A percentile compares a stretch with the other conserved stretches of the same genome.
These are phyloP conservation scores for Colletotrichum lindemuthianum DNA, from an alignment of 2,329 filamentous ascomycete genomes.

Conservation along the genomic window DNA sequence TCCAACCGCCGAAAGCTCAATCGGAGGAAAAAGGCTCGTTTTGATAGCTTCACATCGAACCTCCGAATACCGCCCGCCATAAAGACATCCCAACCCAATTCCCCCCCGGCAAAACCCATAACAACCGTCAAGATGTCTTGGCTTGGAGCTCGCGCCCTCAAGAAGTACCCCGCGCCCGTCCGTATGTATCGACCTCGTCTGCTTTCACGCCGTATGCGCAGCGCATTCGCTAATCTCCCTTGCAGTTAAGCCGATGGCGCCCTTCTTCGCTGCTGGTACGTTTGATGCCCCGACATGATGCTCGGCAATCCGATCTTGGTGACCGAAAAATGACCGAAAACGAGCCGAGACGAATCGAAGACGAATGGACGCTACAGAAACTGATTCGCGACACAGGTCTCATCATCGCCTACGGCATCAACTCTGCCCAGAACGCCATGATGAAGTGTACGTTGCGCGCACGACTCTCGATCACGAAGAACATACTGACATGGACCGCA, in stretches of 20 bases:
- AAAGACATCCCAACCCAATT: slow-evolving; percentile 45
- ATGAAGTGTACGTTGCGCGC: slow-evolving; percentile 71
- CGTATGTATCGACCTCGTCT: slow-evolving; percentile 66
- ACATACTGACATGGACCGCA: slow-evolving; percentile 41
- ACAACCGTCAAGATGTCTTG: slow-evolving; percentile 74
- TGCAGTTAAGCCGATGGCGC: slow-evolving; percentile 87
- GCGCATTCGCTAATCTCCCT: slow-evolving; percentile 34
- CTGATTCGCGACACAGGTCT: slow-evolving; percentile 64
- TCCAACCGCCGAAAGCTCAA: slow-evolving; percentile 43
- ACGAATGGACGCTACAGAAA: slow-evolving; percentile 4
- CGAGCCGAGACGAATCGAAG: neutral
- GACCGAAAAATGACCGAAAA: neutral
- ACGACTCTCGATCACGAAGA: slow-evolving; percentile 15
- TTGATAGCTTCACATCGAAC: slow-evolving; percentile 47
- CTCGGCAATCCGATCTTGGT: neutral
- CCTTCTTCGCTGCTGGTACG: slow-evolving; percentile 96
- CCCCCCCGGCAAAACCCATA: slow-evolving; percentile 49
- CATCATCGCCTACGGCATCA: slow-evolving; percentile 91
- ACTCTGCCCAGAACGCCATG: slow-evolving; percentile 81
- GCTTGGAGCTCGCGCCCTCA: slow-evolving; percentile 72
- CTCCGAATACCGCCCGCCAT: slow-evolving; percentile 44
- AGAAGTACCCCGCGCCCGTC: slow-evolving; percentile 84
- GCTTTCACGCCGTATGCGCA: slow-evolving; percentile 22
- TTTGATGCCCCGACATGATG: slow-evolving; percentile 39
- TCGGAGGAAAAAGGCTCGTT: slow-evolving; percentile 54